A percentile compares a stretch with the other conserved stretches of the same genome.
These are phyloP conservation scores for Penicillium roqueforti DNA, from an alignment of 495 filamentous ascomycete species.

Conservation along the genomic window DNA sequence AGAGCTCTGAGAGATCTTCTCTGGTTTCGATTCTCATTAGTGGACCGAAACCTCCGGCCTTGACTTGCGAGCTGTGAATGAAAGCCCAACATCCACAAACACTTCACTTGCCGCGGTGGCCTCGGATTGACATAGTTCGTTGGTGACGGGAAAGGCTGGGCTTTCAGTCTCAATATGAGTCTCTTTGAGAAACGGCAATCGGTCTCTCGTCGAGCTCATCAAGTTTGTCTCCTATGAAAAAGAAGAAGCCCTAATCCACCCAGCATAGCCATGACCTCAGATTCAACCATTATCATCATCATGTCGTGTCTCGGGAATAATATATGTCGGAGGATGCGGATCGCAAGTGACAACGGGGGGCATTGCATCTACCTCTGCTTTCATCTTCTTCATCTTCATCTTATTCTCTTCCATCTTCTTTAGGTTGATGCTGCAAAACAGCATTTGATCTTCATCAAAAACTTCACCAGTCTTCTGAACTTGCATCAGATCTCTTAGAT, in stretches of 20 bases:
- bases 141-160: background rate
- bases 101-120: background rate
- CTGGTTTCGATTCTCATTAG: slow-evolving; percentile 13
- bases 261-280: slow-evolving; percentile 29
- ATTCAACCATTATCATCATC: slow-evolving; percentile 24
- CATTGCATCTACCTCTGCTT: background rate
- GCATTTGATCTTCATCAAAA: background rate
- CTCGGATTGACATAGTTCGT: background rate
- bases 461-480: background rate
- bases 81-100: background rate
- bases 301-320: slow-evolving; percentile 25
- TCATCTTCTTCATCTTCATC: background rate
- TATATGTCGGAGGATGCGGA: slow-evolving; percentile 15
- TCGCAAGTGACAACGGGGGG: background rate
- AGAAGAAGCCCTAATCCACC: slow-evolving; percentile 6
- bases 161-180: background rate
- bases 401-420: background rate
- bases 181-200: background rate
- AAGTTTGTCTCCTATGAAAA: slow-evolving; percentile 7
- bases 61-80: background rate
- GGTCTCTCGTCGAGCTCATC: background rate
- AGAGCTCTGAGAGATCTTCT: background rate
- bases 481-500: background rate
- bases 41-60: slow-evolving; percentile 17
- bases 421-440: background rate